Base-by-base conservation (phyloP, 495 filamentous ascomycete species). In the Aspergillus sclerotioniger region DNA sequence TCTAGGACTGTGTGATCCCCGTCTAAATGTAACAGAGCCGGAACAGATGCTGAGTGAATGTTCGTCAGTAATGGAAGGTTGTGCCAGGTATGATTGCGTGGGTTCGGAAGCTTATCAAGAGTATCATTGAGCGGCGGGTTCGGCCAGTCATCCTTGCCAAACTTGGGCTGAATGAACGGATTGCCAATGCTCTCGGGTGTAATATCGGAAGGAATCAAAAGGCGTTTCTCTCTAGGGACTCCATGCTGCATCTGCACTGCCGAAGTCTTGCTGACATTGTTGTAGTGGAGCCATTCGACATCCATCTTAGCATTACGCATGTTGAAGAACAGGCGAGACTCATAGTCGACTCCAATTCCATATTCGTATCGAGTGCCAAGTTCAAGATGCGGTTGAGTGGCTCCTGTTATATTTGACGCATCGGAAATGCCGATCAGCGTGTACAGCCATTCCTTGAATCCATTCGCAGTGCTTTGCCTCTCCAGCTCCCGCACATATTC, bases 331-430 rank as follows among this genome's bases (percentile, higher is more conserved):
- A 86, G 63, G 6, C 76, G 67, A 5, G 80, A 82, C 56, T 80
- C 74, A 62, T 79, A 85, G 62, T 86, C 84, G 1, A 85, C 71
- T 1, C 77, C 79, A 12, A 86, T 83, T 28, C 80, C 82, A 51
- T 75, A 84, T 56, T 86, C 83, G 58, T 83, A 79, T 7, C 79
- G 75, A 28, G 68, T 72, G 15, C 77, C 76, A 8, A 71, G 57
- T 32, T 75, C 61, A 3, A 79, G 70, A 21, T 57, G 66, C 32
- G 67, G 68, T 33, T 73, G 56, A 50, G 62, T 70, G 16, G 76
- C 69, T 4, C 71, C 69, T 0, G 79, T 76, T n/a, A 79, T 69
- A 29, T 83, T 80, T n/a, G 70, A 59, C 7, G 72, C 71, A n/a
- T 78, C 75, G 0, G 73, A 75, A 15, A 78, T 79, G 16, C 78